Base-by-base conservation (phyloP, 2,329 filamentous ascomycete genomes). In the Diaporthe amygdali region DNA sequence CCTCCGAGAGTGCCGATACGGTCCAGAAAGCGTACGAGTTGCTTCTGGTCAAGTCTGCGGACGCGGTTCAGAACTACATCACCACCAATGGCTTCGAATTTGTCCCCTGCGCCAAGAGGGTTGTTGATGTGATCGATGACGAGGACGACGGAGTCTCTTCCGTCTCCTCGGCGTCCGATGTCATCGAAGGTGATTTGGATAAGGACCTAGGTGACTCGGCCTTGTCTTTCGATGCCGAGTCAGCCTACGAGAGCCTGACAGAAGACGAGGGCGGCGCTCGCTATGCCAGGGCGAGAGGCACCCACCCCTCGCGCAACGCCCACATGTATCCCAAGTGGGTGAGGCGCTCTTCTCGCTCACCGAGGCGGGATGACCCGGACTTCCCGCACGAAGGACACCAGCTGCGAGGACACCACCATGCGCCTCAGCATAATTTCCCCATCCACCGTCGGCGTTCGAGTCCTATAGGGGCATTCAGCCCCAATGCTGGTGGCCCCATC, bases 31-130 rank as follows among this genome's bases (percentile, higher is more conserved):
- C 82, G 12, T 74, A 84, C 7, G 78, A 81, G 64, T 71, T 76
- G 20, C 80, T 85, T n/a, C 80, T 83, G 71, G 71, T 74, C 55
- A 81, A 79, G 71, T 82, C 82, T 12, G 82, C 82, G n/a, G 79
- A 81, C 51, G 80, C 79, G n/a, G 79, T 82, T 51, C 76, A 79
- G 47, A 74, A 77, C 51, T 75, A 78, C 74, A 77, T 82, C 67
- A 49, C 71, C n/a, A 75, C 75, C 30, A 78, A 81, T 56, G 82
- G 82, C 56, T 83, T 80, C 63, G 77, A 74, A 30, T 56, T 74
- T 17, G 68, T 70, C 3, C 54, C 71, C 9, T 59, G 34, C 47
- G 25, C 66, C 59, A 73, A 75, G 64, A 73, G 72, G 61, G 51
- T 63, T 10, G 32, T 32, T 9, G 41, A 39, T 12, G 30, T 59